These are phyloP conservation scores for Emmonsia crescens DNA, from an alignment of 2,329 filamentous ascomycete genomes.

Conservation along the genomic window DNA sequence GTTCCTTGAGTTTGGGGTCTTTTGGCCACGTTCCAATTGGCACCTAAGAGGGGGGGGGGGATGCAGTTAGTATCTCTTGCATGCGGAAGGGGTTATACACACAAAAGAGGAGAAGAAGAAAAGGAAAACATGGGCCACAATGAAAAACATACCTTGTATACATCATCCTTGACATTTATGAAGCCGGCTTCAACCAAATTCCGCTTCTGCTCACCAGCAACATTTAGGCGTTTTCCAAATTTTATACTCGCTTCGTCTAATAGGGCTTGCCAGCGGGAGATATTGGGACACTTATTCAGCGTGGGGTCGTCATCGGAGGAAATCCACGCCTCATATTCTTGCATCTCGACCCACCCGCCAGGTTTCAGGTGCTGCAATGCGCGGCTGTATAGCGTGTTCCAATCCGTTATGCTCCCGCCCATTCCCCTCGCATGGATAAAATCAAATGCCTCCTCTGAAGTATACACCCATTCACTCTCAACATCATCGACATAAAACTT, in stretches of 20 bases:
- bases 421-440: slow-evolving; percentile 22
- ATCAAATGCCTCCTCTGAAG: slow-evolving; percentile 18
- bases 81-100: not conserved
- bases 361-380: slow-evolving; percentile 6
- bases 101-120: not conserved
- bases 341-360: slow-evolving; percentile 7
- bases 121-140: too few species aligned
- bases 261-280: not conserved
- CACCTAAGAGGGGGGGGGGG: not conserved
- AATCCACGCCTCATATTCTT: slow-evolving; percentile 18
- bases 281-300: slow-evolving; percentile 3
- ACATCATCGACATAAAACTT: slow-evolving; percentile 24
- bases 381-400: slow-evolving; percentile 14
- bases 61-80: not conserved
- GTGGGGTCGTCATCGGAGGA: slow-evolving; percentile 15
- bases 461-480: slow-evolving; percentile 20
- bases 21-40: slow-evolving; percentile 30
- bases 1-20: slow-evolving; percentile 38
- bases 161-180: slow-evolving; percentile 8
- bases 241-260: not conserved
- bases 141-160: not conserved
- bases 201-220: slow-evolving; percentile 12
- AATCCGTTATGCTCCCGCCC: slow-evolving; percentile 17
- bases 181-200: slow-evolving; percentile 24
- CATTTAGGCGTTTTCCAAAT: not conserved